Percentiles rank a stretch among this genome's conserved stretches.
Conservation (phyloP, 208 protist genomes). For the Acanthamoeba quina region DNA sequence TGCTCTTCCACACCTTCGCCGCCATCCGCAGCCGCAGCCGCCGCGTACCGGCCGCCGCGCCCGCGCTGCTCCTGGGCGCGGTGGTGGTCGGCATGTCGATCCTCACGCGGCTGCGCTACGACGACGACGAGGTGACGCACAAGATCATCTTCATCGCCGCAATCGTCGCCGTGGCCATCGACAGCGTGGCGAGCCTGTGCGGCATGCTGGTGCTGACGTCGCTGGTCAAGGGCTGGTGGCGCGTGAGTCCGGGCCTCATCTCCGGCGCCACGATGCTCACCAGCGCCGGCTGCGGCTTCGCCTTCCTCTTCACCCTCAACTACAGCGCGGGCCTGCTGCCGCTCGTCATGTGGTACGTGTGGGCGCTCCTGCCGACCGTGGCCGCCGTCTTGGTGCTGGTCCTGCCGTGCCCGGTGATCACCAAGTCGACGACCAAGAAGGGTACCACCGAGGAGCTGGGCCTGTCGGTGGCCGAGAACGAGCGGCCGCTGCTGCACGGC, state of each 20-base stretch:
- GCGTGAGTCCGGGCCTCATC: slow-evolving; percentile 31
- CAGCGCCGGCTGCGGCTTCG: slow-evolving; percentile 14
- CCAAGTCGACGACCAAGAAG: no score
- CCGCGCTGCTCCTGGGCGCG: background rate
- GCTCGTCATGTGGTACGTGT: background rate
- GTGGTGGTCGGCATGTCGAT: slow-evolving; percentile 3
- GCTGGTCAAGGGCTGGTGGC: slow-evolving; percentile 40
- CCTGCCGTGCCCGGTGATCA: slow-evolving; percentile 24
- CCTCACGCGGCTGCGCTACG: slow-evolving; percentile 29
- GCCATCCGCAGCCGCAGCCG: background rate
- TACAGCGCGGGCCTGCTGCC: background rate
- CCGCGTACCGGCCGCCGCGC: background rate
- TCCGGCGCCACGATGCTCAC: background rate
- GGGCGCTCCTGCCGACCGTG: background rate
- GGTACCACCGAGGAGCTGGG: background rate
- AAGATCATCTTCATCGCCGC: background rate
- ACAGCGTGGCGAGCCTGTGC: background rate
- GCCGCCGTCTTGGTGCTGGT: background rate
- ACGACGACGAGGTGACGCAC: background rate
- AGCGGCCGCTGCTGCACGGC: background rate
- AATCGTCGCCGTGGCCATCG: background rate
- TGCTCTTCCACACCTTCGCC: slow-evolving; percentile 38
- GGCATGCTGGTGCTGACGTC: slow-evolving; percentile 24
- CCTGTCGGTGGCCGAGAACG: background rate
- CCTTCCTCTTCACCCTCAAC: slow-evolving; percentile 46